A percentile compares a stretch with the other conserved stretches of the same genome.
Evolutionary conservation across 345 rosid species (phyloP).

Genomic region (Citrus australasica): DNA sequence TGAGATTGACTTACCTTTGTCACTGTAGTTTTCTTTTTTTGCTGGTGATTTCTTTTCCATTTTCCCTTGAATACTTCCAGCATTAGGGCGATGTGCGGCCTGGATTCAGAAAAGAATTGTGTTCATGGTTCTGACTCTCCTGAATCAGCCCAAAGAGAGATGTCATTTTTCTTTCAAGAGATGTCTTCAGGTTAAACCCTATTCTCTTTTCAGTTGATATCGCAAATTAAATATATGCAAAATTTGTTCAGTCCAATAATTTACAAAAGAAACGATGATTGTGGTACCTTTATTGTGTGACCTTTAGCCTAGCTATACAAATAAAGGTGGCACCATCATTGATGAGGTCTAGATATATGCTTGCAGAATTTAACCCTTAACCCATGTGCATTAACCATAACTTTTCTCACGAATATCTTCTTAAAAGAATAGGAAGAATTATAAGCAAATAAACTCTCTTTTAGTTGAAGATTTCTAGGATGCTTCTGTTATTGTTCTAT

Average conservation of each 20-base stretch:
- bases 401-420: background rate
- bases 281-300: background rate
- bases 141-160: slow-evolving; percentile 71
- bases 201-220: background rate
- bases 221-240: background rate
- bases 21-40: background rate
- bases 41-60: background rate
- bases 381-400: background rate
- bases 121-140: slow-evolving; percentile 86
- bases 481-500: background rate
- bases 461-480: background rate
- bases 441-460: background rate
- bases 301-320: background rate
- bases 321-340: background rate
- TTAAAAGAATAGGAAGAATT: background rate
- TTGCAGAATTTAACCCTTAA: background rate
- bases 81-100: slow-evolving; percentile 77
- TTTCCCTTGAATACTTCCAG: slow-evolving; percentile 30
- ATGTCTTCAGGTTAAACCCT: slow-evolving; percentile 39
- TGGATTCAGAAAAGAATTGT: slow-evolving; percentile 62
- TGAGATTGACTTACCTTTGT: background rate
- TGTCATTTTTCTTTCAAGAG: slow-evolving; percentile 66
- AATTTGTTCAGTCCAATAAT: background rate
- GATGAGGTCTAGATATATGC: background rate
- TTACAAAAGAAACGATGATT: background rate